Evolutionary conservation across 2,329 filamentous ascomycete species (phyloP).

Genomic region (Aspergillus proliferans): DNA sequence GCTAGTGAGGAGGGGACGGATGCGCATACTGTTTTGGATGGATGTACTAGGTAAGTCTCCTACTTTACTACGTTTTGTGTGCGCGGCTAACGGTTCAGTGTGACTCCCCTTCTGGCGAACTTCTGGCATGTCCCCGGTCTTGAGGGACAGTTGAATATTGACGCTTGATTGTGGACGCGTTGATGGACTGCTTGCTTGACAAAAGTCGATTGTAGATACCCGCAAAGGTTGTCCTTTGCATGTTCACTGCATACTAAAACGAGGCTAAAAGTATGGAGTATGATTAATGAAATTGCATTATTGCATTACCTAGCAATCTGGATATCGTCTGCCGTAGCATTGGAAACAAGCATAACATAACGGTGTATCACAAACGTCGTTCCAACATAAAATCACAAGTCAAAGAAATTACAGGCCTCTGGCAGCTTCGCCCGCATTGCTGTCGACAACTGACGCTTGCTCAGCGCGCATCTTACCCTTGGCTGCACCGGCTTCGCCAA

Average conservation of each 20-base stretch:
- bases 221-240: conserved; percentile 14
- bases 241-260: background rate
- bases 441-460: conserved; percentile 52
- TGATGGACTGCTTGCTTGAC: conserved; percentile 43
- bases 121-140: conserved; percentile 70
- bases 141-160: conserved; percentile 61
- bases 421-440: conserved; percentile 55
- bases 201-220: conserved; percentile 17
- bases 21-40: conserved; percentile 81
- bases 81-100: conserved; percentile 45
- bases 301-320: conserved; percentile 1
- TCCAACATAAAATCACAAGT: background rate
- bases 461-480: conserved; percentile 49
- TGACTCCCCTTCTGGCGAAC: conserved; percentile 83
- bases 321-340: background rate
- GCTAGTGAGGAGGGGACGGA: conserved; percentile 72
- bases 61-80: background rate
- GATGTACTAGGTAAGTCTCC: conserved; percentile 64
- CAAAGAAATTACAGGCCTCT: conserved; percentile 40
- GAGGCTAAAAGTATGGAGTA: background rate
- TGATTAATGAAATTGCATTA: background rate
- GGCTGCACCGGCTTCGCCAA: conserved; percentile 69
- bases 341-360: background rate
- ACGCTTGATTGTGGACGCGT: conserved; percentile 29
- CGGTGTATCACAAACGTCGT: conserved; percentile 2